Evolutionary conservation across 2,329 filamentous ascomycete species (phyloP).

Genomic region (Diplocarpon mali): DNA sequence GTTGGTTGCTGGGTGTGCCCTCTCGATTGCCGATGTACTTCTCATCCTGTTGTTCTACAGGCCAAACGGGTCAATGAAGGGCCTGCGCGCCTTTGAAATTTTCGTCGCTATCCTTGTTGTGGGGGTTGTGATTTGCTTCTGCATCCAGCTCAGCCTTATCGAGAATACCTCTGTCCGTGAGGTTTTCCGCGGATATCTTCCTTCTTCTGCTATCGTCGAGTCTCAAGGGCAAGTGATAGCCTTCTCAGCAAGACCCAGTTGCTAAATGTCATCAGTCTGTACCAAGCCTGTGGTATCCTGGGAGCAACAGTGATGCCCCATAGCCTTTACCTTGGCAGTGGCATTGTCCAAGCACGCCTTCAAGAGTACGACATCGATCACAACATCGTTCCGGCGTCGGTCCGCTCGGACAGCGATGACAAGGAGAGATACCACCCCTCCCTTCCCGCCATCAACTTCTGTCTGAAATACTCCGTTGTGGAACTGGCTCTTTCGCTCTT

Average conservation of each 20-base stretch:
- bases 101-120: conserved; percentile 53
- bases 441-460: conserved; percentile 59
- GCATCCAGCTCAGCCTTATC: conserved; percentile 56
- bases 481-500: conserved; percentile 65
- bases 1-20: conserved; percentile 55
- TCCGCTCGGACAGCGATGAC: conserved; percentile 17
- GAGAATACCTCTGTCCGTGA: conserved; percentile 41
- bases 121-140: conserved; percentile 61
- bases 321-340: conserved; percentile 56
- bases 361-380: conserved; percentile 49
- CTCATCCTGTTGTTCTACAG: conserved; percentile 56
- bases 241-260: neutral
- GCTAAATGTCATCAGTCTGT: conserved; percentile 34
- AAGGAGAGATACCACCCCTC: conserved; percentile 59
- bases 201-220: conserved; percentile 46
- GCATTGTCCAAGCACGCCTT: conserved; percentile 57
- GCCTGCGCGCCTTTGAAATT: conserved; percentile 50
- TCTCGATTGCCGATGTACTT: conserved; percentile 59
- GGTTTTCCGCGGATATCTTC: conserved; percentile 55
- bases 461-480: conserved; percentile 60
- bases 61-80: conserved; percentile 44
- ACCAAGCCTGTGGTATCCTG: conserved; percentile 65
- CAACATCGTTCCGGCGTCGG: conserved; percentile 34
- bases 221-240: conserved; percentile 35
- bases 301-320: conserved; percentile 68